Evolutionary conservation across 179 eudicot genomes (phyloP), one percentile per base, ranked within the genome.

Genomic region (Spinacia oleracea): DNA sequence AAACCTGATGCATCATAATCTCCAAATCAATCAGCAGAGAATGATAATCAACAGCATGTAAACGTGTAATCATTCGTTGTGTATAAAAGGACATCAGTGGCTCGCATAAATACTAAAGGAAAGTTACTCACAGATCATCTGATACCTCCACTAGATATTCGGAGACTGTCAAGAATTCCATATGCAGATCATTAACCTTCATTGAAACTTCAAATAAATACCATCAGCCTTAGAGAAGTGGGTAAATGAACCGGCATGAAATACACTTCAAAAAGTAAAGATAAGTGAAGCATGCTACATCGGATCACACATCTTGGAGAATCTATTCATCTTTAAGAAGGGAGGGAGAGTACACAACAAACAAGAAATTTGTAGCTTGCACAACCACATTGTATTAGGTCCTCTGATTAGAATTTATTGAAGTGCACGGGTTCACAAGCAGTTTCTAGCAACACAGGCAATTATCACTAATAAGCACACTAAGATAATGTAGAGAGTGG

Each of bases 111-210:
- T 63, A 70, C 42, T 23, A 23, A 70, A 59, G 70, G 78, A 18
- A 78, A 35, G 74, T 56, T 51, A 89, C 98, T 91, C 82, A 95
- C 98, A 95, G 77, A 81, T 95, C 98, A 88, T 95, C 98, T 69
- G 97, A 86, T 78, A 95, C 84, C 89, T 95, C 98, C 64, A 95
- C 98, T 35, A 95, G 92, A 51, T 87, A 84, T 81, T 94, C 97
- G 11, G 98, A 93, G 81, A 87, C 87, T 45, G 97, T 87, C 59
- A 94, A 87, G 79, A 94, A 93, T 46, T 93, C 97, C 97, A 94
- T 93, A 81, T 94, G 94, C 84, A 89, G 71, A 77, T 94, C 97
- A 87, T 92, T 83, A 20, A 93, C 91, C 98, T 92, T 83, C 79
- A 78, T 43, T 82, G 60, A 77, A 83, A 80, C 68, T 79, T 82